Percentiles rank a stretch among this genome's conserved stretches.
These are phyloP conservation scores for Ustilago lituana DNA, from an alignment of 1,284 basidiomycete species.

Conservation along the genomic window DNA sequence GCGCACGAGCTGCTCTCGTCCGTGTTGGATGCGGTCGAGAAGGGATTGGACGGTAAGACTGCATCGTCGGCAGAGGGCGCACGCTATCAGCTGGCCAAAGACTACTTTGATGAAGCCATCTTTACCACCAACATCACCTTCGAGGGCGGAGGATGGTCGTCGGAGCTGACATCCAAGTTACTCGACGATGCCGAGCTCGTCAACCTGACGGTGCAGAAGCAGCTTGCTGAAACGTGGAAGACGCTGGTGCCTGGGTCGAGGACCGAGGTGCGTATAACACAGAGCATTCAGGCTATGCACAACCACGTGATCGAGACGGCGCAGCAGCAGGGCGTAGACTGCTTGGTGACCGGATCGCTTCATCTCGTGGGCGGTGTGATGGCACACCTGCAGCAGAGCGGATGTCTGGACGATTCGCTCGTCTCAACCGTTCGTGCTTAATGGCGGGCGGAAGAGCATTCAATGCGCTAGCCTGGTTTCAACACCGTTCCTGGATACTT, in stretches of 20 bases:
- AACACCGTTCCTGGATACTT: neutral
- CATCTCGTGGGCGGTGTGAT: slow-evolving; percentile 95
- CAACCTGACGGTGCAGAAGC: slow-evolving; percentile 56
- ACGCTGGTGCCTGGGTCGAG: slow-evolving; percentile 24
- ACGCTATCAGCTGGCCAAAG: slow-evolving; percentile 29
- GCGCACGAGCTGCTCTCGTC: slow-evolving; percentile 77
- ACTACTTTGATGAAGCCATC: slow-evolving; percentile 80
- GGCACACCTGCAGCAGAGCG: slow-evolving; percentile 68
- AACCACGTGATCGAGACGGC: slow-evolving; percentile 59
- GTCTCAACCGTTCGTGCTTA: slow-evolving; percentile 34
- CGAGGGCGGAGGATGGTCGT: slow-evolving; percentile 84
- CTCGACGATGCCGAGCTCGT: slow-evolving; percentile 54
- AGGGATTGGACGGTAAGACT: slow-evolving; percentile 1
- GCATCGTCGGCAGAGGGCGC: neutral
- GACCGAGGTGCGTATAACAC: slow-evolving; percentile 74
- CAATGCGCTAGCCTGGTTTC: neutral
- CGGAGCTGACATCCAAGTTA: slow-evolving; percentile 67
- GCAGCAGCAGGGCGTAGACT: slow-evolving; percentile 73
- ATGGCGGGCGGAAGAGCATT: neutral
- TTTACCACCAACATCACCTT: slow-evolving; percentile 98
- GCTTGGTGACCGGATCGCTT: slow-evolving; percentile 89
- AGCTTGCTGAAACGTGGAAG: slow-evolving; percentile 56
- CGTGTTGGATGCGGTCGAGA: slow-evolving; percentile 70
- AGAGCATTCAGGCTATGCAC: slow-evolving; percentile 85
- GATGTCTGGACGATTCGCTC: slow-evolving; percentile 56